phyloP scores from a whole-genome alignment of 2,329 filamentous ascomycete genomes.

The Trichoderma sp. region DNA sequence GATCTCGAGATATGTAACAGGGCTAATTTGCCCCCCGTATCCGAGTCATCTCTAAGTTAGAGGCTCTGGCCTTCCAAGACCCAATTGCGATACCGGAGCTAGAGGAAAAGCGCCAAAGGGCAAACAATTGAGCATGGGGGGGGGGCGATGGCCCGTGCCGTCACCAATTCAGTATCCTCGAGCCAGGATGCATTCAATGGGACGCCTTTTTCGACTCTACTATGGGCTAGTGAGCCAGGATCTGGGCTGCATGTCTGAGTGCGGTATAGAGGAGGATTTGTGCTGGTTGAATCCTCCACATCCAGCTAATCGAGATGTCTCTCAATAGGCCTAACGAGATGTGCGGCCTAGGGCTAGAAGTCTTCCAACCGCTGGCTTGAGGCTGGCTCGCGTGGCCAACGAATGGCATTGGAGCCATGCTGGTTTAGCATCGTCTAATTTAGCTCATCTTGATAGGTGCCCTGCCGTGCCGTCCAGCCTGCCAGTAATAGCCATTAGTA shows the following conservation, averaged over 20 bases:
- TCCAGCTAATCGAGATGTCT: not conserved
- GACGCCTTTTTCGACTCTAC: not conserved
- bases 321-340: not conserved
- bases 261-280: not conserved
- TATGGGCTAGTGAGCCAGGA: not conserved
- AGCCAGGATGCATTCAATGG: conserved; percentile 1
- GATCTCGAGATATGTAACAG: not conserved
- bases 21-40: not conserved
- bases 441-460: not conserved
- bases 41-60: conserved; percentile 1
- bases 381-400: not conserved
- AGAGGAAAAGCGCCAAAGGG: not conserved
- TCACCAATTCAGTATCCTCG: not conserved
- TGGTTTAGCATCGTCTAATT: not conserved
- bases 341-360: not conserved
- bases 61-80: not conserved
- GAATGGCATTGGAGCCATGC: not conserved
- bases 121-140: not conserved
- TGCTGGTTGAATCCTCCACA: not conserved
- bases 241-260: not conserved
- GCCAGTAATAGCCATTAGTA: not conserved
- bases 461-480: not conserved
- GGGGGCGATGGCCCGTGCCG: conserved; percentile 21
- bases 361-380: not conserved
- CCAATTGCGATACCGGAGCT: conserved; percentile 27